phyloP scores from a whole-genome alignment of 495 filamentous ascomycete species.

The Choiromyces venosus region DNA sequence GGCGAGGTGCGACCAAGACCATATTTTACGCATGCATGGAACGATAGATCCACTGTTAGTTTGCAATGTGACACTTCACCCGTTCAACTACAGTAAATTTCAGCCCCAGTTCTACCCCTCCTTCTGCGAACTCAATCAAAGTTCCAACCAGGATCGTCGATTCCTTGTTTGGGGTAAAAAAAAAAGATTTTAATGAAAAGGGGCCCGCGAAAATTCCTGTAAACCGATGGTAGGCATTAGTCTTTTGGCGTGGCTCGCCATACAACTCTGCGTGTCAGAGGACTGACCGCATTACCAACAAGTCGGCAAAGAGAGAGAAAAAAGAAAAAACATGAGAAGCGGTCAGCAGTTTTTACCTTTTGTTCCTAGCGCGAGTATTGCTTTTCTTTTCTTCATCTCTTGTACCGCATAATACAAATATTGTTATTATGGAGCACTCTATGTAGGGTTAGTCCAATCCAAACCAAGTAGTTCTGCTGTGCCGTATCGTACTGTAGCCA shows the following conservation, averaged over 20 bases:
- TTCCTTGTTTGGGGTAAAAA: no score
- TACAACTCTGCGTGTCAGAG: neutral
- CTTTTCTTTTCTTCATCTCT: neutral
- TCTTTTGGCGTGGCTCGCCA: neutral
- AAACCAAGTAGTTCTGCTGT: neutral
- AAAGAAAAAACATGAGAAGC: neutral
- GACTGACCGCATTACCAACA: neutral
- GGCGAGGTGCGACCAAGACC: neutral
- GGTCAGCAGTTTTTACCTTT: neutral
- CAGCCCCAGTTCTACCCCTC: neutral
- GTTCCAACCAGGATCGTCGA: neutral
- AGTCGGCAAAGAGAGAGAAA: neutral
- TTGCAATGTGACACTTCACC: neutral
- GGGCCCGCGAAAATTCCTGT: neutral
- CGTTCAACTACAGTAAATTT: neutral
- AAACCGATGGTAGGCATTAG: neutral
- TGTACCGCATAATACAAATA: neutral
- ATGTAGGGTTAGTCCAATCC: neutral
- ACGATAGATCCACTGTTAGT: neutral
- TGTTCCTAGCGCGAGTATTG: neutral
- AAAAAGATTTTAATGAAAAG: no score
- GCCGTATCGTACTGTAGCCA: neutral
- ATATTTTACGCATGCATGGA: neutral
- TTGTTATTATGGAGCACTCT: neutral
- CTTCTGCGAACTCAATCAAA: neutral